These are phyloP conservation scores for Ceratocystis harringtonii DNA, from an alignment of 2,329 filamentous ascomycete genomes.

Conservation along the genomic window DNA sequence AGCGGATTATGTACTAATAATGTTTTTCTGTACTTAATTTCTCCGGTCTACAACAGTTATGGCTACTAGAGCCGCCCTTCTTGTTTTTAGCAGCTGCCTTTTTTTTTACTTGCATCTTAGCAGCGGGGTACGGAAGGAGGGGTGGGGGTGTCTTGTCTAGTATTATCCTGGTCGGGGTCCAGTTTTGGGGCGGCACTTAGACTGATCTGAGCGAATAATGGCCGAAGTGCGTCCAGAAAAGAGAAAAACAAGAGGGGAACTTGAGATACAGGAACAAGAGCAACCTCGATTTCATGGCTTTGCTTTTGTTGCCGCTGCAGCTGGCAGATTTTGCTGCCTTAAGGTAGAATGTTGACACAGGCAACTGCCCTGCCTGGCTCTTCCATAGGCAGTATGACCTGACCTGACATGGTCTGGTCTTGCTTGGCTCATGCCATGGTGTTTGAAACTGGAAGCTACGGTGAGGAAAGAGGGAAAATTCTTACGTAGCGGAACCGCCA, in stretches of 20 bases:
- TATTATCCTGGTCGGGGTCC: background rate
- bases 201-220: slow-evolving; percentile 17
- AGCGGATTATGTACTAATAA: slow-evolving; percentile 1
- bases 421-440: no score
- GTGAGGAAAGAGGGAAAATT: background rate
- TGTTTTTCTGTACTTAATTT: background rate
- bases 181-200: background rate
- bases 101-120: background rate
- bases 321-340: no score
- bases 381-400: no score
- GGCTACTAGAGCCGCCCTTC: background rate
- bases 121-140: background rate
- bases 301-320: background rate
- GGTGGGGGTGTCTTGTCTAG: background rate
- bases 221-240: slow-evolving; percentile 15
- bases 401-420: no score
- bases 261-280: background rate
- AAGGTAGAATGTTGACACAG: background rate
- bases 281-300: background rate
- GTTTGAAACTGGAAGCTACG: background rate
- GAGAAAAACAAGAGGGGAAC: background rate
- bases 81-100: background rate
- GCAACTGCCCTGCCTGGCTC: background rate
- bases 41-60: background rate
- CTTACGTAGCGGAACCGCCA: background rate